Conservation (phyloP, 139 green algal species). For the Picochlorum costavermella region DNA sequence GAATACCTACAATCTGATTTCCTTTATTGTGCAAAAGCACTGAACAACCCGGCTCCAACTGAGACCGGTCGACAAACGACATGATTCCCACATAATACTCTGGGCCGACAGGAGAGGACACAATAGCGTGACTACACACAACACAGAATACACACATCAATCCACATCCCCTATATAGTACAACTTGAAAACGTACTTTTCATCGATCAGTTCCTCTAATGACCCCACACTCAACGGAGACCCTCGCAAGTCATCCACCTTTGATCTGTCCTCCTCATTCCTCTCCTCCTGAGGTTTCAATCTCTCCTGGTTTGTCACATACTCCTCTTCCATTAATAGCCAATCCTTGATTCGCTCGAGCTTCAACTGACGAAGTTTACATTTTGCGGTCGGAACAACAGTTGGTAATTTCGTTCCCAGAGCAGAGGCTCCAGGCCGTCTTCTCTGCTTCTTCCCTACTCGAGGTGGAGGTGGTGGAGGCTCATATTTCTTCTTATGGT, state of each 20-base stretch:
- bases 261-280: constrained; percentile 86
- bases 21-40: constrained; percentile 95
- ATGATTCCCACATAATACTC: constrained; percentile 99
- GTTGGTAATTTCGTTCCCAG: constrained; percentile 74
- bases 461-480: constrained; percentile 82
- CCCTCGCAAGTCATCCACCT: constrained; percentile 94
- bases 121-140: constrained; percentile 74
- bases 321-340: constrained; percentile 99
- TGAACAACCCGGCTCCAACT: constrained; percentile 95
- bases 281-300: constrained; percentile 87
- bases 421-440: constrained; percentile 52
- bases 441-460: constrained; percentile 88
- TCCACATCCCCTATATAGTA: neutral
- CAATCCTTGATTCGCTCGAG: constrained; percentile 98
- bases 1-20: constrained; percentile 90
- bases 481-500: constrained; percentile 95
- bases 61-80: constrained; percentile 96
- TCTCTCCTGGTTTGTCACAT: constrained; percentile 85
- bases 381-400: constrained; percentile 87
- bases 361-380: constrained; percentile 95
- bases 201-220: constrained; percentile 99
- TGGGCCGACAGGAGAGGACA: constrained; percentile 86
- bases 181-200: constrained; percentile 55
- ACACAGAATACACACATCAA: neutral
- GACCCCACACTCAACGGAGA: constrained; percentile 88